A percentile compares a stretch with the other conserved stretches of the same genome.
Evolutionary conservation across 140 eudicot genomes (phyloP).

Genomic region (Bidens hawaiensis): DNA sequence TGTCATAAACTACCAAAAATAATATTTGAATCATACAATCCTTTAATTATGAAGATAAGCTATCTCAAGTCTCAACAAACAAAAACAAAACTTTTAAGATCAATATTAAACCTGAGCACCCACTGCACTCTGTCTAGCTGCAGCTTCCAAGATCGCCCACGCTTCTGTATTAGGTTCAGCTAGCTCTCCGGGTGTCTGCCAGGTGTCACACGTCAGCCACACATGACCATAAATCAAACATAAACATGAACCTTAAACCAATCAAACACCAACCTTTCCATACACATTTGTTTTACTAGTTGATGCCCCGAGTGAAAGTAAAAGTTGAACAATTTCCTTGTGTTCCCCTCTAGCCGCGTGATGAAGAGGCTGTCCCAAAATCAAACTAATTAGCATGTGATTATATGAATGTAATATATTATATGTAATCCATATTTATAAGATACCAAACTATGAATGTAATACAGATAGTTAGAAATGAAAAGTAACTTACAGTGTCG

Average conservation of each 20-base stretch:
- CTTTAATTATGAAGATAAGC: neutral
- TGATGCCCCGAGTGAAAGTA: slow-evolving; percentile 67
- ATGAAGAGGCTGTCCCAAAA: slow-evolving; percentile 41
- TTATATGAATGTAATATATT: too few species aligned
- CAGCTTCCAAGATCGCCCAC: slow-evolving; percentile 36
- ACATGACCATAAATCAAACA: neutral
- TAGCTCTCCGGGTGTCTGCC: slow-evolving; percentile 61
- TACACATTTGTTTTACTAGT: slow-evolving; percentile 50
- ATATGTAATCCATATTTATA: too few species aligned
- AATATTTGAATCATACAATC: slow-evolving; percentile 7
- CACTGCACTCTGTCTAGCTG: slow-evolving; percentile 15
- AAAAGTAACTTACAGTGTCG: slow-evolving; percentile 65
- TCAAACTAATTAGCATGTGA: neutral
- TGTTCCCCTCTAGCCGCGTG: slow-evolving; percentile 95
- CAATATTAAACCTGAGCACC: neutral
- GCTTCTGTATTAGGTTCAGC: slow-evolving; percentile 48
- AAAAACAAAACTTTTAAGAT: slow-evolving; percentile 1
- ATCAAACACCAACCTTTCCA: slow-evolving; percentile 50
- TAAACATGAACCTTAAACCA: too few species aligned
- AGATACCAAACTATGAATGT: too few species aligned
- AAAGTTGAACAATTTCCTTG: slow-evolving; percentile 41
- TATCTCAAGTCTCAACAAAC: neutral
- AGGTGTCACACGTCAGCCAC: slow-evolving; percentile 9
- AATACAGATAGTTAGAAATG: neutral
- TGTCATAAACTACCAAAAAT: neutral